Evolutionary conservation across 2,329 filamentous ascomycete species (phyloP), one percentile per base, ranked within the genome.

Genomic region (Colletotrichum chrysophilum): DNA sequence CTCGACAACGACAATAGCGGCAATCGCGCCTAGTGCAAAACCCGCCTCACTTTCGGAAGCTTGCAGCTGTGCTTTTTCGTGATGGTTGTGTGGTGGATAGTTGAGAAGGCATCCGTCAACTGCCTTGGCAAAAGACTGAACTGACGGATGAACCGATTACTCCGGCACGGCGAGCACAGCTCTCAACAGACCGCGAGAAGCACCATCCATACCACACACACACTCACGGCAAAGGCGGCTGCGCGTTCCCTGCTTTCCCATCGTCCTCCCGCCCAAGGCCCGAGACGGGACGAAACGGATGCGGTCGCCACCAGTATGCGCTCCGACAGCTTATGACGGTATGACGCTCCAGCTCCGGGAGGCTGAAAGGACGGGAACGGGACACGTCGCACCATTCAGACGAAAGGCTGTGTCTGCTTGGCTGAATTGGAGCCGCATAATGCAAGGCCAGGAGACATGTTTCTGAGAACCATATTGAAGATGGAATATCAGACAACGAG

Each of bases 371-470:
- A 34, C 70, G 58, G 56, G 70, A 67, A 64, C 70, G 70, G 73
- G 56, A 68, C 70, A 56, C 5, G 70, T 75, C 70, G 73, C 73
- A 75, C 62, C 64, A 28, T 68, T 69, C 32, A 43, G 70, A 75
- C 70, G 73, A 75, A 62, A 72, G 70, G 36, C 65, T 55, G 64
- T 73, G 38, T 48, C 14, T 24, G 62, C 52, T 56, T 62, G 18
- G 13, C 32, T 30, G 1, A 30, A 16, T 32, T 18, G 56, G 30
- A 55, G 68, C 68, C 52, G 61, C 72, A 75, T 67, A 36, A 75
- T 75, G 70, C 48, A 68, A 55, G 68, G 61, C 56, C 56, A 48
- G 21, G 56, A 66, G 38, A 26, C 38, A 30, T 24, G 55, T 60
- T 75, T 73, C 70, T 56, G 30, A 34, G 38, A 26, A 12, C 16